phyloP scores from a whole-genome alignment of 2,329 filamentous ascomycete species.

The Diaporthe citri region DNA sequence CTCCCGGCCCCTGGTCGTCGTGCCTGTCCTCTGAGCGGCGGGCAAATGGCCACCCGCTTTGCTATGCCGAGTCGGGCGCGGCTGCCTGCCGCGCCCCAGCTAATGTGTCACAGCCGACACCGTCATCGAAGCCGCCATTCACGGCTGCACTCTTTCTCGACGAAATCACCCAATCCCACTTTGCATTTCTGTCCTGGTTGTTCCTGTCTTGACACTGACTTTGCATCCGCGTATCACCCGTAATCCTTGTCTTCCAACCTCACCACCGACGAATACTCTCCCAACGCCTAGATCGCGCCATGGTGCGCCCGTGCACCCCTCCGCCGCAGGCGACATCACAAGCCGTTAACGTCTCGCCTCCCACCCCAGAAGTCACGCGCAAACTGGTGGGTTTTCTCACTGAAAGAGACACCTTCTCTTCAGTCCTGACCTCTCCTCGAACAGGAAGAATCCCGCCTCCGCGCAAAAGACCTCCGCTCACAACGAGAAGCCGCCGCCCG shows the following conservation, averaged over 20 bases:
- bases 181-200: background rate
- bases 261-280: background rate
- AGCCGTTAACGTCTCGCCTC: conserved; percentile 55
- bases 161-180: background rate
- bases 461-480: conserved; percentile 87
- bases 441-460: conserved; percentile 88
- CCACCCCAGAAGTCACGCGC: conserved; percentile 66
- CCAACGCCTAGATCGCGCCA: conserved; percentile 43
- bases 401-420: no score
- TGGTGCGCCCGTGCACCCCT: conserved; percentile 64
- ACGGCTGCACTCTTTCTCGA: background rate
- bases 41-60: conserved; percentile 21
- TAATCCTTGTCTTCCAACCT: background rate
- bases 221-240: background rate
- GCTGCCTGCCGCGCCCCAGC: conserved; percentile 37
- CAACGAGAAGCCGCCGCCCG: conserved; percentile 75
- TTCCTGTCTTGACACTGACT: background rate
- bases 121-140: conserved; percentile 11
- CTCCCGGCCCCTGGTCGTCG: background rate
- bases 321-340: conserved; percentile 51
- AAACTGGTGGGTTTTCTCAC: background rate
- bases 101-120: conserved; percentile 27
- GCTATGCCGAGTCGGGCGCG: conserved; percentile 25
- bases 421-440: conserved; percentile 34
- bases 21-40: background rate